Evolutionary conservation across 768 basidiomycete genomes (phyloP), one percentile per base, ranked within the genome.

Genomic region (Guyanaporus albipodus): DNA sequence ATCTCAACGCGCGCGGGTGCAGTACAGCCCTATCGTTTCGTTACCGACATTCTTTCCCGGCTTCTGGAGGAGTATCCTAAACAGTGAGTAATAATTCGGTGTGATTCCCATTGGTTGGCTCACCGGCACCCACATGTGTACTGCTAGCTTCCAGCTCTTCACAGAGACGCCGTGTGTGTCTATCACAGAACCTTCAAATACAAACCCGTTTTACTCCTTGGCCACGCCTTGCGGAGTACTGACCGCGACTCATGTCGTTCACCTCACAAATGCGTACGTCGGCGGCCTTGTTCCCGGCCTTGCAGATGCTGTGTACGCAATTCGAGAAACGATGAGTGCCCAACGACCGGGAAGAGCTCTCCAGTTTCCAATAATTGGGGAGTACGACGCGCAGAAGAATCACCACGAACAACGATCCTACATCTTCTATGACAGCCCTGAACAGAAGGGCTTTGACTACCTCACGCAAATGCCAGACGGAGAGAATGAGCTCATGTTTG

Each of bases 11-110:
- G 63, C 0, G 85, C 78, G 2, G 85, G 82, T 2, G 80, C 85
- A 0, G 64, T 83, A 23, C 83, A 87, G 48, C 82, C 85, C 0
- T 88, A 88, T 60, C 78, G 82, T 17, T 70, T 85, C 24, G 77
- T 87, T 11, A 85, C 83, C 1, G 73, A 73, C 2, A 71, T 86
- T 21, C 64, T 86, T 18, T 52, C 67, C 12, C 77, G 77, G 35
- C 73, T 85, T 2, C 63, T 85, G 6, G 49, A 66, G 10, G 67
- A 68, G n/a, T 73, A 82, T 51, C 63, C 74, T 10, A 64, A 76
- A 18, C 43, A 44, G 63, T 68, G 17, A 55, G 69, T 23, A 47
- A 45, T 10, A 8, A 52, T 22, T 55, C 40, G 42, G 52, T 8
- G 52, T 26, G 41, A 48, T 12, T 42, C 38, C 3, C n/a, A 23